These are phyloP conservation scores for Salvia sclarea DNA, from an alignment of 305 asterid species.

Conservation along the genomic window DNA sequence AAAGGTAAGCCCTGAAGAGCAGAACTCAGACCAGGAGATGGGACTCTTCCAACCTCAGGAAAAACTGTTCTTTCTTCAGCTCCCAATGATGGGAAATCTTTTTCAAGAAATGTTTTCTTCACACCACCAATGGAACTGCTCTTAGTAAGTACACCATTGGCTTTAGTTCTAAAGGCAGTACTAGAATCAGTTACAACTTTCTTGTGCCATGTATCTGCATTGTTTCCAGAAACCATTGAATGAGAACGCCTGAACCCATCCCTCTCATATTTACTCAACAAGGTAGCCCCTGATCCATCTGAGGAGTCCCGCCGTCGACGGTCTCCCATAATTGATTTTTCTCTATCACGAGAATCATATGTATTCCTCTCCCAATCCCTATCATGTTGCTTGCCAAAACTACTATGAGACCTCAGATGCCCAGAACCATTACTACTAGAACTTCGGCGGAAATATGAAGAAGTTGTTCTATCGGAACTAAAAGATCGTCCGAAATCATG, in stretches of 20 bases:
- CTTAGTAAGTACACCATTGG: slow-evolving; percentile 42
- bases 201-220: slow-evolving; percentile 55
- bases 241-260: slow-evolving; percentile 74
- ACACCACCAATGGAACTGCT: slow-evolving; percentile 38
- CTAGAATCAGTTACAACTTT: slow-evolving; percentile 43
- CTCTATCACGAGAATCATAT: slow-evolving; percentile 52
- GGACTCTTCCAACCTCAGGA: slow-evolving; percentile 69
- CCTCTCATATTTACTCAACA: slow-evolving; percentile 53
- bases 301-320: slow-evolving; percentile 45
- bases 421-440: slow-evolving; percentile 67
- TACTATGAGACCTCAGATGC: slow-evolving; percentile 57
- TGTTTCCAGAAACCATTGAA: slow-evolving; percentile 56
- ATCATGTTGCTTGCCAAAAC: slow-evolving; percentile 60
- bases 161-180: slow-evolving; percentile 38
- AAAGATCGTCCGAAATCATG: slow-evolving; percentile 60
- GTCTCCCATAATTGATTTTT: slow-evolving; percentile 49
- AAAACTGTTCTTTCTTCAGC: slow-evolving; percentile 52
- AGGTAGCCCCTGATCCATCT: slow-evolving; percentile 43
- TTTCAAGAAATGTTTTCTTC: slow-evolving; percentile 51
- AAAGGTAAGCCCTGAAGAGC: slow-evolving; percentile 57
- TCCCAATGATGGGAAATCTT: slow-evolving; percentile 71
- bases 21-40: slow-evolving; percentile 70
- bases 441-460: slow-evolving; percentile 62
- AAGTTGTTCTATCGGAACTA: slow-evolving; percentile 60
- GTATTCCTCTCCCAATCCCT: slow-evolving; percentile 59